Evolutionary conservation across 75 land plant species (phyloP), one percentile per base, ranked within the genome.

Genomic region (Sequoiadendron giganteum): DNA sequence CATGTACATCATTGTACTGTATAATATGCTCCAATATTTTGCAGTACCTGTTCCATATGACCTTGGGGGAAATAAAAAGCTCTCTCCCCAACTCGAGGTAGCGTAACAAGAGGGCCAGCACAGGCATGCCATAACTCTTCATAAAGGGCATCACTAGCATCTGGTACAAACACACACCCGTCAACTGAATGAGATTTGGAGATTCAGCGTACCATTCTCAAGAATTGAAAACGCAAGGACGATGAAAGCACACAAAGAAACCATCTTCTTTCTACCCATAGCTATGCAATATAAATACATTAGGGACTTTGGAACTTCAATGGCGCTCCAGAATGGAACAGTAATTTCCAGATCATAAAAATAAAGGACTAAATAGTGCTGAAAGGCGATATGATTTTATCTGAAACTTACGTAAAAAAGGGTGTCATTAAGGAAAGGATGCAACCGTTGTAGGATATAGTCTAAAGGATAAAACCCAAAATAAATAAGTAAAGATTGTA

Each of bases 11-110:
- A 18, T 18, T 81, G 83, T 19, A 19, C 8, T 38, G 45, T n/a
- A 21, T 42, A 55, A 14, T 25, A 14, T 30, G 86, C 70, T 65
- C 28, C 5, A 28, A 65, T 8, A 47, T n/a, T 82, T 82, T 13
- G 18, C 36, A 54, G 5, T 87, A 95, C 97, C 90, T 96, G 97
- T 88, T 96, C 97, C 88, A 93, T 91, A 83, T 95, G 97, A 77
- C 97, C 96, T 84, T 95, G 97, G 30, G 97, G 97, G 55, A 95
- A 95, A 87, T 96, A 96, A 76, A 89, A 91, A 45, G 95, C 97
- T 49, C 85, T 91, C 84, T 93, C 91, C 47, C 91, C 92, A 2
- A 73, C 45, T 9, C 90, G 88, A 68, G 97, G 97, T 87, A 96
- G 81, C 39, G 94, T 86, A 65, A 93, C 93, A 72, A 95, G 85